These are phyloP conservation scores for Allium sativum DNA, from an alignment of 106 monocot species.

Conservation along the genomic window DNA sequence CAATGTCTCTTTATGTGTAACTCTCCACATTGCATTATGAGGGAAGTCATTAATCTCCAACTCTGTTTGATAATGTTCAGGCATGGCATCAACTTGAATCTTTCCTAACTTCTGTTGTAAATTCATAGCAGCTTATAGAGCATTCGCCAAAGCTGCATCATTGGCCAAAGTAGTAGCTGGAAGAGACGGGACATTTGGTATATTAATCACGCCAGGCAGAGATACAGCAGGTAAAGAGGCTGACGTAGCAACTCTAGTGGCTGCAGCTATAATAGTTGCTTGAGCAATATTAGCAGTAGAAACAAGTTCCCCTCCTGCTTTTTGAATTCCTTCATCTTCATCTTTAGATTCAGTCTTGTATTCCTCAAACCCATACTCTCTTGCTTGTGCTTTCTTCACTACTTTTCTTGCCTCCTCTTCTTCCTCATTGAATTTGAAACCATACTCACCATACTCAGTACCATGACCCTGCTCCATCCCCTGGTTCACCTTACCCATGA, in stretches of 20 bases:
- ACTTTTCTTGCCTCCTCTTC: conserved; percentile 86
- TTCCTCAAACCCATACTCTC: conserved; percentile 88
- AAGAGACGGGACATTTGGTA: neutral
- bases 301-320: conserved; percentile 68
- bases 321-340: no score
- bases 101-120: conserved; percentile 80
- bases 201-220: no score
- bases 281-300: conserved; percentile 46
- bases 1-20: conserved; percentile 95
- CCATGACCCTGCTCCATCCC: conserved; percentile 85
- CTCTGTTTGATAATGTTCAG: no score
- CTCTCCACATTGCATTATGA: conserved; percentile 87
- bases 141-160: no score
- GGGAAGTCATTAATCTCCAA: conserved; percentile 88
- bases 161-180: neutral
- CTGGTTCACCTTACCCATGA: conserved; percentile 79
- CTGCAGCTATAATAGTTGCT: conserved; percentile 38
- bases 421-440: conserved; percentile 92
- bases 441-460: conserved; percentile 87
- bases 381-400: conserved; percentile 84
- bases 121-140: conserved; percentile 77
- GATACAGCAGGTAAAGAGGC: no score
- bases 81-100: conserved; percentile 84
- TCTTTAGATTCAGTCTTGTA: conserved; percentile 86
- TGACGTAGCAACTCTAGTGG: no score